phyloP scores from a whole-genome alignment of 441 rosid genomes.

The Erodium trifolium region DNA sequence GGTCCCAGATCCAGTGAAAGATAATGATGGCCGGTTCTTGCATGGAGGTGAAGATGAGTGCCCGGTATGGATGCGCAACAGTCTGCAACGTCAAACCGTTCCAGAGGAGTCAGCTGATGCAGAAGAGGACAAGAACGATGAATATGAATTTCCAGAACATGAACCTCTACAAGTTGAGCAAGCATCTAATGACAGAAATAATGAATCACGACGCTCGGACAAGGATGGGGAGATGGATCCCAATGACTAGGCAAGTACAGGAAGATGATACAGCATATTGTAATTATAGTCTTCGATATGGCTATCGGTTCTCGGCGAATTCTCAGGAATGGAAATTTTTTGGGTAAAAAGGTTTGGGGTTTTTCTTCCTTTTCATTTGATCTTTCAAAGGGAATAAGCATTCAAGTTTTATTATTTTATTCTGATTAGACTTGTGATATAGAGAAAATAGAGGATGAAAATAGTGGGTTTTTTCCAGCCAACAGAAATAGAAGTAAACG shows the following conservation, averaged over 20 bases:
- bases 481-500: constrained; percentile 24
- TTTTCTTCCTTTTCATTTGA: constrained; percentile 20
- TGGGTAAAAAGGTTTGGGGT: constrained; percentile 20
- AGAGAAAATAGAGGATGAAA: background rate
- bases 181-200: constrained; percentile 47
- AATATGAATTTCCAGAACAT: constrained; percentile 46
- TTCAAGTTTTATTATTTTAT: background rate
- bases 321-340: constrained; percentile 21
- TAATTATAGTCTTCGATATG: constrained; percentile 15
- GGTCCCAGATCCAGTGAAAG: constrained; percentile 27
- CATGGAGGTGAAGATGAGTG: constrained; percentile 86
- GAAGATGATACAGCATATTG: constrained; percentile 15
- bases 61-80: constrained; percentile 68
- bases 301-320: constrained; percentile 18
- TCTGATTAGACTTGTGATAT: constrained; percentile 11
- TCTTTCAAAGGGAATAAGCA: constrained; percentile 20
- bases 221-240: constrained; percentile 94
- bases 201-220: constrained; percentile 37
- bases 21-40: constrained; percentile 45
- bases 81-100: constrained; percentile 19
- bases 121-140: constrained; percentile 34
- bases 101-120: constrained; percentile 28
- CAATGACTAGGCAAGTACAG: constrained; percentile 46
- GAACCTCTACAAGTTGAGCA: constrained; percentile 47
- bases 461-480: constrained; percentile 15